Conservation (phyloP, 2,329 filamentous ascomycete genomes). For the Didymosphaeria variabile region DNA sequence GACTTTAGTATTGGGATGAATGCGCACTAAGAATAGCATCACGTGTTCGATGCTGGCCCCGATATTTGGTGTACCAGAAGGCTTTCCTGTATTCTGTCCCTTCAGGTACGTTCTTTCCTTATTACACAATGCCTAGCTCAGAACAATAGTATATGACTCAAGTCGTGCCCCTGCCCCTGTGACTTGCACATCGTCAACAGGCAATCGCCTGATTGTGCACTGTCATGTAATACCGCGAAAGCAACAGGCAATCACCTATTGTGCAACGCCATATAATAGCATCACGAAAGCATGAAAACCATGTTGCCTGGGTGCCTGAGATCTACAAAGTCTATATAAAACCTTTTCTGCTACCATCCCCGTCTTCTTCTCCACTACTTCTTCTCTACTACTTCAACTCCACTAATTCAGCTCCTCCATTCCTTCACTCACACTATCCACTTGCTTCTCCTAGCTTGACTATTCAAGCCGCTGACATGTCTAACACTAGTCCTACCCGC, state of each 20-base stretch:
- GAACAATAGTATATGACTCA: neutral
- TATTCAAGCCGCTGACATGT: constrained; percentile 17
- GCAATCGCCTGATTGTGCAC: neutral
- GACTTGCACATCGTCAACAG: neutral
- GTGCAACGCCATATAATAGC: neutral
- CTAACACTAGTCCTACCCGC: constrained; percentile 50
- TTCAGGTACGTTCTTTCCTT: too few relatives aligned
- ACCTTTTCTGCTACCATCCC: neutral
- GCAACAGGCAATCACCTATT: neutral
- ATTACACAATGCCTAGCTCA: neutral
- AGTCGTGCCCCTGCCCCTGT: neutral
- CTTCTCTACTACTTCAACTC: neutral
- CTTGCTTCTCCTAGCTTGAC: neutral
- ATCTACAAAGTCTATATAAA: neutral
- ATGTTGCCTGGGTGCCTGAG: constrained; percentile 7
- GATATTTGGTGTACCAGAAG: too few relatives aligned
- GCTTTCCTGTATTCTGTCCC: too few relatives aligned
- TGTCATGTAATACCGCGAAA: neutral
- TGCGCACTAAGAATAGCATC: too few relatives aligned
- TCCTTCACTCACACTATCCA: neutral
- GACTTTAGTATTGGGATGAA: too few relatives aligned
- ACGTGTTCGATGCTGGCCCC: too few relatives aligned
- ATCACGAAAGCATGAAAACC: neutral
- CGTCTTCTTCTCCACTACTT: neutral
- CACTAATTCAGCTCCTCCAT: neutral